phyloP scores from a whole-genome alignment of 106 monocot species.

The Platanthera guangdongensis region DNA sequence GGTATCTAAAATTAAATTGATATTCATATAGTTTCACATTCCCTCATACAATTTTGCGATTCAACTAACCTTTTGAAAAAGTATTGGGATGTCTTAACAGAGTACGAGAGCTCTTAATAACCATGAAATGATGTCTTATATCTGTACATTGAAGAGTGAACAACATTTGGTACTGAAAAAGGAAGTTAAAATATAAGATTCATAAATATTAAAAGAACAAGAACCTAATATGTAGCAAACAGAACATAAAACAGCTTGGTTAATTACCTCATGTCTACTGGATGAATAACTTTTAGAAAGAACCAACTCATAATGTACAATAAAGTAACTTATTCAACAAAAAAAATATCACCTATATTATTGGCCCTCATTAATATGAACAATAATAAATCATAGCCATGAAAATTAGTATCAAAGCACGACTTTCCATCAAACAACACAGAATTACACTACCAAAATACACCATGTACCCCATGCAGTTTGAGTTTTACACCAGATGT shows the following conservation, averaged over 20 bases:
- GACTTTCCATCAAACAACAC: conserved; percentile 32
- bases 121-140: conserved; percentile 51
- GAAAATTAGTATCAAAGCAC: conserved; percentile 6
- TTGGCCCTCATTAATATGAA: conserved; percentile 39
- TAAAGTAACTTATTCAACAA: conserved; percentile 51
- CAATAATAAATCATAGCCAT: conserved; percentile 15
- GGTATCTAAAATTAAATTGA: neutral
- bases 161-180: conserved; percentile 56
- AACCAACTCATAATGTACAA: conserved; percentile 58
- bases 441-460: conserved; percentile 56
- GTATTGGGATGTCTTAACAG: conserved; percentile 40
- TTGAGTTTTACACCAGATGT: conserved; percentile 19
- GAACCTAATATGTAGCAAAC: neutral
- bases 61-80: conserved; percentile 60
- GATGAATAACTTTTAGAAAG: conserved; percentile 38
- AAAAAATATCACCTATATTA: conserved; percentile 30
- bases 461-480: conserved; percentile 52
- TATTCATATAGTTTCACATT: neutral
- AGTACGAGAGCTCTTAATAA: conserved; percentile 64
- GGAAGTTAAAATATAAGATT: neutral
- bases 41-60: too few species aligned
- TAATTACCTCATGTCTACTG: conserved; percentile 33
- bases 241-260: conserved; percentile 1
- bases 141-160: conserved; percentile 39
- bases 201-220: neutral